Conservation (phyloP, 192 early-diverging fungal genomes). For the Coemansia sp. region DNA sequence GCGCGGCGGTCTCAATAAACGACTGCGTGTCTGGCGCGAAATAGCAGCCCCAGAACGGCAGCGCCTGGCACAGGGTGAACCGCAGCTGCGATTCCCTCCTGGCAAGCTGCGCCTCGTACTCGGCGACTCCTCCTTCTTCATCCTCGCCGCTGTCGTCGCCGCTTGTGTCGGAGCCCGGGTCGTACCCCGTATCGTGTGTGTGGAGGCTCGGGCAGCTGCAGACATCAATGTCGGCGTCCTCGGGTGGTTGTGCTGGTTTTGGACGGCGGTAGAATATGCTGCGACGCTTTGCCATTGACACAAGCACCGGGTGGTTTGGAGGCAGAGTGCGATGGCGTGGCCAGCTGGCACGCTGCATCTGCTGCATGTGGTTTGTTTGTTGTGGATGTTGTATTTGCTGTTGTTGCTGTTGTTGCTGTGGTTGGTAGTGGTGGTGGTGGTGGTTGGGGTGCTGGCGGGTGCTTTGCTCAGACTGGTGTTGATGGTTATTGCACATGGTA, state of each 20-base stretch:
- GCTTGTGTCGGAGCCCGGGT: constrained; percentile 8
- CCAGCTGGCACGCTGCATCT: constrained; percentile 10
- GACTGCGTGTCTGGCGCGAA: constrained; percentile 24
- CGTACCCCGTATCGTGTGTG: constrained; percentile 13
- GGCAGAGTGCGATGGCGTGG: constrained; percentile 9
- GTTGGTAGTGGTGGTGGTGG: background rate
- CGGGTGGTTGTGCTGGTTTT: background rate
- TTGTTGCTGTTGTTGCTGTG: too few relatives aligned
- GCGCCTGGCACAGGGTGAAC: constrained; percentile 14
- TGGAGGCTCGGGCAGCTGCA: background rate
- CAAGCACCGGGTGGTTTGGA: constrained; percentile 10
- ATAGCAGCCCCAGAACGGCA: constrained; percentile 38
- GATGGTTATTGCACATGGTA: background rate
- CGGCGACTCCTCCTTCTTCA: constrained; percentile 5
- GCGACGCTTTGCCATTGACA: constrained; percentile 13
- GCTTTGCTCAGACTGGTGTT: background rate
- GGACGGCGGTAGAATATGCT: constrained; percentile 41
- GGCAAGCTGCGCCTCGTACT: background rate
- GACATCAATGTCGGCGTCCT: background rate
- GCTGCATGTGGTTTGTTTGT: background rate
- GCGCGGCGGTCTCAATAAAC: constrained; percentile 16
- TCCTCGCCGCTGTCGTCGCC: background rate
- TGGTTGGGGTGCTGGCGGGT: background rate
- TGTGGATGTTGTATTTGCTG: too few relatives aligned
- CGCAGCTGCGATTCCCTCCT: constrained; percentile 5